These are phyloP conservation scores for Cupressus sempervirens DNA, from an alignment of 75 land plant genomes.

Conservation along the genomic window DNA sequence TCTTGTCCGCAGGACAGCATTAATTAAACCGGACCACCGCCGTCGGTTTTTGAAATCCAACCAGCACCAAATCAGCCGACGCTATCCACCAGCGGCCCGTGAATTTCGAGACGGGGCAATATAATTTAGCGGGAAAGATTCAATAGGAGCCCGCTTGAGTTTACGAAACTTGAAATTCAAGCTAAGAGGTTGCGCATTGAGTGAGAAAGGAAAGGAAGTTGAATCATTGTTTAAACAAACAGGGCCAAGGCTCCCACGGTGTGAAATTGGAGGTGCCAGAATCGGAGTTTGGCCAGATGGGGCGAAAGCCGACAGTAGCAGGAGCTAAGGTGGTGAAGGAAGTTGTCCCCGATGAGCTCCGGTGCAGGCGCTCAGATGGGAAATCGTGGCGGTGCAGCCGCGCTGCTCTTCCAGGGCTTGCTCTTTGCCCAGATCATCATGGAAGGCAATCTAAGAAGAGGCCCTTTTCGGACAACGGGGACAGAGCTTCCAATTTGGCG, in stretches of 20 bases:
- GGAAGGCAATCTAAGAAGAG: not conserved
- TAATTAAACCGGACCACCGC: not conserved
- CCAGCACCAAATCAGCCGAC: not conserved
- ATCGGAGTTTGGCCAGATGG: conserved; percentile 20
- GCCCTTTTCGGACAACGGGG: not conserved
- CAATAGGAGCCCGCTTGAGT: no score
- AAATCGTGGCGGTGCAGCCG: conserved; percentile 12
- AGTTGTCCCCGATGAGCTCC: conserved; percentile 59
- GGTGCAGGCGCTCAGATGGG: conserved; percentile 50
- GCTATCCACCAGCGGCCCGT: not conserved
- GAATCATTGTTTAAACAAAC: not conserved
- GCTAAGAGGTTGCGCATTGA: not conserved
- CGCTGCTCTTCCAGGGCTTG: not conserved
- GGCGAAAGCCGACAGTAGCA: not conserved
- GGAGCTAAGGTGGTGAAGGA: not conserved
- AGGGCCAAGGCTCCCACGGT: not conserved
- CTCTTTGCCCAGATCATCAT: not conserved
- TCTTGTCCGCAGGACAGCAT: not conserved
- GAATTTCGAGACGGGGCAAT: not conserved
- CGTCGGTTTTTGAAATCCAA: not conserved
- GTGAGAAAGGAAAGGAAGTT: not conserved
- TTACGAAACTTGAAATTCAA: no score
- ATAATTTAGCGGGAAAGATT: not conserved
- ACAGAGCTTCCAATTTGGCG: not conserved
- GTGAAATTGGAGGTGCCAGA: not conserved